Conservation (phyloP, 371 early-diverging fungal genomes). For the Circinella umbellata region DNA sequence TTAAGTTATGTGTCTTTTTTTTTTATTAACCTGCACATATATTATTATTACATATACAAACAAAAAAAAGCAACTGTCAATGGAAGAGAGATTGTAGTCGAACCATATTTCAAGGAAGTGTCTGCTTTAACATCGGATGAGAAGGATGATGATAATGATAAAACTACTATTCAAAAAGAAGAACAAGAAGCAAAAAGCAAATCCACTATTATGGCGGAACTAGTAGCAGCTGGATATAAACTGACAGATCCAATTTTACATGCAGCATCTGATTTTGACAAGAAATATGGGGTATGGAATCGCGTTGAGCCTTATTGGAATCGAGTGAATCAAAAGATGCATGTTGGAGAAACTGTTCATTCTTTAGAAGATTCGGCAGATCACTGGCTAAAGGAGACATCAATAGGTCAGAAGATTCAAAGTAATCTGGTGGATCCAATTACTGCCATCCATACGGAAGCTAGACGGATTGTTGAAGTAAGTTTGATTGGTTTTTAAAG, state of each 20-base stretch:
- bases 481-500: background rate
- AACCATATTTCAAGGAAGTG: conserved; percentile 44
- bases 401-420: conserved; percentile 53
- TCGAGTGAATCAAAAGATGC: conserved; percentile 52
- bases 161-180: background rate
- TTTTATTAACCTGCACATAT: background rate
- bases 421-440: conserved; percentile 48
- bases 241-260: conserved; percentile 54
- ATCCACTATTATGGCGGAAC: conserved; percentile 58
- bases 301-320: conserved; percentile 38
- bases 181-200: conserved; percentile 55
- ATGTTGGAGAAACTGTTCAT: conserved; percentile 33
- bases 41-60: background rate
- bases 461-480: conserved; percentile 49
- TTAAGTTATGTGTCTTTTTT: too few species aligned
- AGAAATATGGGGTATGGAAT: conserved; percentile 44
- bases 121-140: conserved; percentile 1
- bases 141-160: conserved; percentile 16
- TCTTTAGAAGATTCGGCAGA: conserved; percentile 31
- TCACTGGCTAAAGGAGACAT: conserved; percentile 42
- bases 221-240: conserved; percentile 61
- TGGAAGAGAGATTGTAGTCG: conserved; percentile 53
- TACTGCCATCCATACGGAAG: conserved; percentile 55
- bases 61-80: conserved; percentile 50
- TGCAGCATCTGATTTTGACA: conserved; percentile 59